phyloP scores from a whole-genome alignment of 129 eudicot genomes.

The Tanacetum coccineum region DNA sequence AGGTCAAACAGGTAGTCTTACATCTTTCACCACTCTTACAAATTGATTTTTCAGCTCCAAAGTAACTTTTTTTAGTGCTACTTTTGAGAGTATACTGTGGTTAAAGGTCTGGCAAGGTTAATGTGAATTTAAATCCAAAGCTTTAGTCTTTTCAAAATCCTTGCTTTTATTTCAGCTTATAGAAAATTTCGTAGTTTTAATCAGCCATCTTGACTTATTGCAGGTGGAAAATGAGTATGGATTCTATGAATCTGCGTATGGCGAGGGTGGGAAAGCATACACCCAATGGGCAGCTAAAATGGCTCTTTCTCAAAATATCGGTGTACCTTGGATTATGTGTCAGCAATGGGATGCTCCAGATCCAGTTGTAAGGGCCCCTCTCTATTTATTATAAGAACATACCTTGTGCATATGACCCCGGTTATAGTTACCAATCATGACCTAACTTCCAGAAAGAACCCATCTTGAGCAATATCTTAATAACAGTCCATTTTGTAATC shows the following conservation, averaged over 20 bases:
- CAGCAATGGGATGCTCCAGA: slow-evolving; percentile 94
- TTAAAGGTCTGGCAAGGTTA: too few relatives aligned
- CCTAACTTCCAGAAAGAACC: too few relatives aligned
- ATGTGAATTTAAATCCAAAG: too few relatives aligned
- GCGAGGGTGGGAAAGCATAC: slow-evolving; percentile 84
- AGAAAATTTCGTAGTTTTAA: too few relatives aligned
- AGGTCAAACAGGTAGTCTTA: too few relatives aligned
- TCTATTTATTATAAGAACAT: not conserved
- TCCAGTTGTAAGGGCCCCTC: slow-evolving; percentile 52
- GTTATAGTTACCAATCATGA: too few relatives aligned
- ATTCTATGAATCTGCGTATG: slow-evolving; percentile 73
- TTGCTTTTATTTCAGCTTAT: too few relatives aligned
- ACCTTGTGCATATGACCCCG: not conserved
- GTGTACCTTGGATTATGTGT: slow-evolving; percentile 99
- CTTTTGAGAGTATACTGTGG: too few relatives aligned
- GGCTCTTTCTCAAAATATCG: slow-evolving; percentile 86
- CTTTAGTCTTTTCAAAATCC: too few relatives aligned
- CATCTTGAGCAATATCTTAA: not conserved
- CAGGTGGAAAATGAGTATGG: slow-evolving; percentile 99
- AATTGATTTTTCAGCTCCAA: too few relatives aligned
- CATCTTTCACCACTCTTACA: too few relatives aligned
- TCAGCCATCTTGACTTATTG: not conserved
- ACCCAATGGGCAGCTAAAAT: slow-evolving; percentile 90
- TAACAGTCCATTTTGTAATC: not conserved
- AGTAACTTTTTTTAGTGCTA: too few relatives aligned